Evolutionary conservation across 2,329 filamentous ascomycete species (phyloP).

Genomic region (Hymenoscyphus albidus): DNA sequence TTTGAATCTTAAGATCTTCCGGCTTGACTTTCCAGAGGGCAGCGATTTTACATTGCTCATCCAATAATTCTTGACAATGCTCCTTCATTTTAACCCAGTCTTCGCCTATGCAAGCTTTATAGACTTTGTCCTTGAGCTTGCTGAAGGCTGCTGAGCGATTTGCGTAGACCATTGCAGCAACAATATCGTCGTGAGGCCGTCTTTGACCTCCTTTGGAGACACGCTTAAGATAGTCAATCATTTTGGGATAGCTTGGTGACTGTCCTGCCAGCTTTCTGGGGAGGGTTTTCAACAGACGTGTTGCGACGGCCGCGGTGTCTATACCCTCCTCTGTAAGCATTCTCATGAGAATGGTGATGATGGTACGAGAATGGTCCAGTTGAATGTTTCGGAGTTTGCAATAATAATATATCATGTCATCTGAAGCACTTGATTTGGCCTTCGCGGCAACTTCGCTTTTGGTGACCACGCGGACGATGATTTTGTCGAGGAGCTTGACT

Average conservation of each 20-base stretch:
- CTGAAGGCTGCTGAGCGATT: conserved; percentile 26
- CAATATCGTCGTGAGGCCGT: conserved; percentile 19
- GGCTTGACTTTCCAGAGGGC: not conserved
- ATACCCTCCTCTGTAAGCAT: conserved; percentile 15
- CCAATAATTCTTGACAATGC: not conserved
- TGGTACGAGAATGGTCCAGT: conserved; percentile 24
- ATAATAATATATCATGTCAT: conserved; percentile 19
- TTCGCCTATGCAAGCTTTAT: conserved; percentile 12
- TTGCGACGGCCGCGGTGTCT: conserved; percentile 14
- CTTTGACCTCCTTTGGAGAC: conserved; percentile 17
- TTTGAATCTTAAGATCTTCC: not conserved
- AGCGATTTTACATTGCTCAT: not conserved
- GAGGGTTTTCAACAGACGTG: conserved; percentile 17
- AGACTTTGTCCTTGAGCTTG: conserved; percentile 18
- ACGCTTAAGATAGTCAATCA: conserved; percentile 23
- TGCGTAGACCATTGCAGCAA: conserved; percentile 21
- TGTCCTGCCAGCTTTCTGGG: conserved; percentile 18
- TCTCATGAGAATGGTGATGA: conserved; percentile 22
- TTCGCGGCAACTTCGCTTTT: conserved; percentile 18
- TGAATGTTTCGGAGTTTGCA: conserved; percentile 28
- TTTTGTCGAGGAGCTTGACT: conserved; percentile 27
- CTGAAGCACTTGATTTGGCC: not conserved
- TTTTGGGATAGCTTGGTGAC: conserved; percentile 18
- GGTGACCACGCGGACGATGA: conserved; percentile 20
- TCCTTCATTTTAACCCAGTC: conserved; percentile 6